phyloP scores from a whole-genome alignment of 2,329 filamentous ascomycete species.

The Coccinonectria pachysandricola region DNA sequence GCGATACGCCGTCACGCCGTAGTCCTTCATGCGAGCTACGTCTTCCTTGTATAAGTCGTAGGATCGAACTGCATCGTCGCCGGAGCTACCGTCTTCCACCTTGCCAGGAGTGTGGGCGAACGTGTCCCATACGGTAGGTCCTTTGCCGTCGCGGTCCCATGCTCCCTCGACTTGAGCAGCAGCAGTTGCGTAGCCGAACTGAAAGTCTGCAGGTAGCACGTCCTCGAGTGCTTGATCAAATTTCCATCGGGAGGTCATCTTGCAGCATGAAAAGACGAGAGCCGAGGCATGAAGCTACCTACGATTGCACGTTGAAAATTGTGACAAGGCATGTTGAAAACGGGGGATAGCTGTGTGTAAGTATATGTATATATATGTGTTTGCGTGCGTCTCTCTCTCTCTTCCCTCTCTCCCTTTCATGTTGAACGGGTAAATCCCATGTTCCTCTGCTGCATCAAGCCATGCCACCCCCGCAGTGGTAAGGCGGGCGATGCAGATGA shows the following conservation, averaged over 20 bases:
- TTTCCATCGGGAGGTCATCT: conserved; percentile 3
- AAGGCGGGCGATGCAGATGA: no score
- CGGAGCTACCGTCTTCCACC: conserved; percentile 28
- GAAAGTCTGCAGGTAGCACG: conserved; percentile 5
- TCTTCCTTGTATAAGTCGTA: conserved; percentile 39
- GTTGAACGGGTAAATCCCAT: no score
- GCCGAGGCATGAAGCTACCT: no score
- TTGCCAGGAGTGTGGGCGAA: conserved; percentile 29
- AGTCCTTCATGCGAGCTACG: conserved; percentile 43
- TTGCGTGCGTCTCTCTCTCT: background rate
- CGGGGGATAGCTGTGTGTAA: no score
- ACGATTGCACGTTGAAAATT: no score
- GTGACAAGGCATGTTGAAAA: no score
- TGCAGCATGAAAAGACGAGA: no score
- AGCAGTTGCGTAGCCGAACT: conserved; percentile 31
- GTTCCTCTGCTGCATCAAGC: no score
- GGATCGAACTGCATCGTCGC: conserved; percentile 27
- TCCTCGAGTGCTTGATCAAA: conserved; percentile 5
- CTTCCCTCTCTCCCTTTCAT: no score
- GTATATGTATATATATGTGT: background rate
- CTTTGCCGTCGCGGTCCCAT: conserved; percentile 31
- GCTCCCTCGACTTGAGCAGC: conserved; percentile 32
- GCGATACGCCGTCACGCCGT: conserved; percentile 49
- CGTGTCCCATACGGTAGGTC: conserved; percentile 30
- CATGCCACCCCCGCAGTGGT: conserved; percentile 2